Base-by-base conservation (phyloP, 176 grass and related monocot species). In the Puccinellia tenuiflora region DNA sequence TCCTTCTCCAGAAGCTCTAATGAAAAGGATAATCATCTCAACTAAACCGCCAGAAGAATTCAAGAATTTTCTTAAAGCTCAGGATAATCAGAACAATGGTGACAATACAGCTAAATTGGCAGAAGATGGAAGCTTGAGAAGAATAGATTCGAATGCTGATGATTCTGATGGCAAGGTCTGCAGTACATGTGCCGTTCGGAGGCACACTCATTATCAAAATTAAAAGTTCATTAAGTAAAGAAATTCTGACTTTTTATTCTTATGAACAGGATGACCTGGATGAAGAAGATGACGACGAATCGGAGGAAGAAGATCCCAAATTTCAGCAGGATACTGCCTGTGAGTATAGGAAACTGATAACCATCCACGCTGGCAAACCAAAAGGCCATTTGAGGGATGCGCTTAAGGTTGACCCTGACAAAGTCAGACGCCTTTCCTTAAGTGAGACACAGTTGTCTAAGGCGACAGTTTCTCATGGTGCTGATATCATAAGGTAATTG, bases 31-130 rank as follows among this genome's bases (percentile, higher is more conserved):
- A 85, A 98, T 98, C 48, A 95, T 98, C 80, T 98, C 96, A 34
- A 98, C 96, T 55, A 98, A 98, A 85, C 92, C 96, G 29, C 96
- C 96, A 78, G 87, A 95, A 88, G 90, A 98, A 53, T 93, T 88
- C 67, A 90, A 95, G 71, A 82, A 98, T 37, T 95, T 88, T 82
- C 89, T 98, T 38, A 88, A 95, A 85, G 68, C 68, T 37, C 88
- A 90, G 79, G 85, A 76, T 73, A 57, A 61, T 61, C 86, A 85
- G 29, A 67, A 57, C 5, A 67, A 28, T 1, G 43, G 2, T 78
- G 81, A 16, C 11, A 59, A 50, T 9, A 18, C 74, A 78, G 78
- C 35, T 72, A 55, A 79, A 73, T 57, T 88, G 29, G 38, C 65
- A 60, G 88, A 90, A 20, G 64, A 76, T 71, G 83, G 72, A 82